Percentiles rank a stretch among this genome's conserved stretches.
Conservation (phyloP, 2,329 filamentous ascomycete species). For the Pseudogymnoascus destructans region DNA sequence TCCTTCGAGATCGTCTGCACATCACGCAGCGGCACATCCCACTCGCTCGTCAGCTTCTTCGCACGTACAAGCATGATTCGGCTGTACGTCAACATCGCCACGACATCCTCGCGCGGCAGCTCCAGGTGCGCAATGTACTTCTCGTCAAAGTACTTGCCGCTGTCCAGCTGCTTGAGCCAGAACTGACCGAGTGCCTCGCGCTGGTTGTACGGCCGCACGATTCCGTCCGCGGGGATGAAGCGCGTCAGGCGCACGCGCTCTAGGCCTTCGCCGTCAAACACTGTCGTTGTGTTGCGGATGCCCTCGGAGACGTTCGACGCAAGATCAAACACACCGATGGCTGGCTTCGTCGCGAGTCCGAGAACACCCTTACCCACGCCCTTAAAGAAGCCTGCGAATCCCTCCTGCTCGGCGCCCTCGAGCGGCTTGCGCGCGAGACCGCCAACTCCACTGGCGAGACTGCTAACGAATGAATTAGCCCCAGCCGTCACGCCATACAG, state of each 20-base stretch:
- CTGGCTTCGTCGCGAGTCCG: constrained; percentile 90
- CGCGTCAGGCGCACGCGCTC: constrained; percentile 89
- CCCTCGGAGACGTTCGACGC: constrained; percentile 95
- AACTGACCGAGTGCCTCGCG: constrained; percentile 93
- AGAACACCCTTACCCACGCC: constrained; percentile 91
- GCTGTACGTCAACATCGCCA: constrained; percentile 77
- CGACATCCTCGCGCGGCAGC: constrained; percentile 74
- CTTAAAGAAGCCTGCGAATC: constrained; percentile 89
- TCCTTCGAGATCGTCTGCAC: constrained; percentile 96
- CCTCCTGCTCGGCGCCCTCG: constrained; percentile 92
- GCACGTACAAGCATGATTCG: constrained; percentile 84
- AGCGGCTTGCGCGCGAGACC: constrained; percentile 87
- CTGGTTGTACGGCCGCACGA: constrained; percentile 87
- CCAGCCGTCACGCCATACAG: constrained; percentile 92
- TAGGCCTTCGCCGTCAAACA: constrained; percentile 88
- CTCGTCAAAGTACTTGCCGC: constrained; percentile 95
- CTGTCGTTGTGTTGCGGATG: constrained; percentile 95
- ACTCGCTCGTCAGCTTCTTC: constrained; percentile 75
- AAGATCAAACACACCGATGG: constrained; percentile 91
- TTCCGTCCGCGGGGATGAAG: constrained; percentile 83
- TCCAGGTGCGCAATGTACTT: constrained; percentile 95
- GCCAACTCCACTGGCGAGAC: constrained; percentile 84
- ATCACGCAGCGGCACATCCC: constrained; percentile 93
- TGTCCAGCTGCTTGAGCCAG: constrained; percentile 97
- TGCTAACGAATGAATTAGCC: constrained; percentile 87